These are phyloP conservation scores for Flueggea neowawraea DNA, from an alignment of 441 rosid species.

Conservation along the genomic window DNA sequence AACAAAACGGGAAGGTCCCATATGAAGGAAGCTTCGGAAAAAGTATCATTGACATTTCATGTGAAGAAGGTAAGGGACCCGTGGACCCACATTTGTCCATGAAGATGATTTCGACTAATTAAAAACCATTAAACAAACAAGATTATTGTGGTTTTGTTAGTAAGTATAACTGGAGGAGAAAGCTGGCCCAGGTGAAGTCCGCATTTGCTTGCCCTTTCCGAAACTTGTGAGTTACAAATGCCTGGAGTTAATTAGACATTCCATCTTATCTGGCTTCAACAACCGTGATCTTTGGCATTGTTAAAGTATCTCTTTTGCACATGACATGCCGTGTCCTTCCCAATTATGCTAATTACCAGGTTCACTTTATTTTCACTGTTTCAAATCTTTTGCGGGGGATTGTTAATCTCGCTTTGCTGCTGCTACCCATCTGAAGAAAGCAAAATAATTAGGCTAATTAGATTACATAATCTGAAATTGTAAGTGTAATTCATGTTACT, in stretches of 20 bases:
- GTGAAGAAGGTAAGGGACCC: conserved; percentile 25
- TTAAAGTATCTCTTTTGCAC: conserved; percentile 1
- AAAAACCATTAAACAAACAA: too few relatives aligned
- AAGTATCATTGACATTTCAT: conserved; percentile 10
- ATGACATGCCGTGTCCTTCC: conserved; percentile 1
- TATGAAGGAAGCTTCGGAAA: conserved; percentile 5
- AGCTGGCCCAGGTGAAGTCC: conserved; percentile 7
- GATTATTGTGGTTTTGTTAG: too few relatives aligned
- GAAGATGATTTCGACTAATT: background rate
- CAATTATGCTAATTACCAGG: background rate
- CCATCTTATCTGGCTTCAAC: conserved; percentile 12
- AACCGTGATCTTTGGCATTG: conserved; percentile 1
- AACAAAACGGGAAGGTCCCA: background rate
- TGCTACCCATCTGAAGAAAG: too few relatives aligned
- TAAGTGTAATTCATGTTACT: too few relatives aligned
- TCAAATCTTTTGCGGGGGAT: too few relatives aligned
- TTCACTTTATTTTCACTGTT: too few relatives aligned
- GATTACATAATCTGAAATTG: too few relatives aligned
- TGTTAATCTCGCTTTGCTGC: too few relatives aligned
- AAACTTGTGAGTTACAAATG: background rate
- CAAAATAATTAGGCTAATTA: too few relatives aligned
- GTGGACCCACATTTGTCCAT: background rate
- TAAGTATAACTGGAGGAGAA: background rate
- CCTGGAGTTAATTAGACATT: background rate
- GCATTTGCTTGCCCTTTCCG: background rate